These are phyloP conservation scores for Orbilia oligospora DNA, from an alignment of 2,329 filamentous ascomycete species.

Conservation along the genomic window DNA sequence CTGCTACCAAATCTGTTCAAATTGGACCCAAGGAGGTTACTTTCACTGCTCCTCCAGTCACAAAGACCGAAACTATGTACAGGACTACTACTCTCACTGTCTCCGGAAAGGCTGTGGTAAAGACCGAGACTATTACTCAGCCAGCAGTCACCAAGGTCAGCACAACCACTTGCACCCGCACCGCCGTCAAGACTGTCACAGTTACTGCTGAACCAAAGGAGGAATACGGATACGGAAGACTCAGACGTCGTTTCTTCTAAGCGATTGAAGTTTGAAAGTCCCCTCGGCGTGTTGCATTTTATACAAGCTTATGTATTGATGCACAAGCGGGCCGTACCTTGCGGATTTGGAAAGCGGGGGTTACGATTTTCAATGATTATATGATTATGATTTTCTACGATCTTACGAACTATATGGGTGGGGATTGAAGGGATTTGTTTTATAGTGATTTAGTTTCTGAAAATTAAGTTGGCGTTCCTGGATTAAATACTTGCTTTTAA, in stretches of 20 bases:
- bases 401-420: background rate
- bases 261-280: background rate
- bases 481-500: background rate
- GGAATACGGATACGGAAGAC: background rate
- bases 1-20: background rate
- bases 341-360: background rate
- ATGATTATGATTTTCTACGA: no score
- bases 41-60: slow-evolving; percentile 1
- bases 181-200: background rate
- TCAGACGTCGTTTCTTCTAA: background rate
- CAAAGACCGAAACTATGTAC: background rate
- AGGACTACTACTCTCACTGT: no score
- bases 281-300: background rate
- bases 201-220: background rate
- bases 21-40: background rate
- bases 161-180: no score
- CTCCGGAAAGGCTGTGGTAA: no score
- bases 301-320: background rate
- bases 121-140: no score
- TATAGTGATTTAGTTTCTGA: background rate
- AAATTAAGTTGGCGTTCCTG: slow-evolving; percentile 7
- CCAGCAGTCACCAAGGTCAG: background rate
- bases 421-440: background rate
- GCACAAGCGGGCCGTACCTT: background rate
- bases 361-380: background rate